These are phyloP conservation scores for Hyaloperonospora brassicae DNA, from an alignment of 352 stramenopile species.

Conservation along the genomic window DNA sequence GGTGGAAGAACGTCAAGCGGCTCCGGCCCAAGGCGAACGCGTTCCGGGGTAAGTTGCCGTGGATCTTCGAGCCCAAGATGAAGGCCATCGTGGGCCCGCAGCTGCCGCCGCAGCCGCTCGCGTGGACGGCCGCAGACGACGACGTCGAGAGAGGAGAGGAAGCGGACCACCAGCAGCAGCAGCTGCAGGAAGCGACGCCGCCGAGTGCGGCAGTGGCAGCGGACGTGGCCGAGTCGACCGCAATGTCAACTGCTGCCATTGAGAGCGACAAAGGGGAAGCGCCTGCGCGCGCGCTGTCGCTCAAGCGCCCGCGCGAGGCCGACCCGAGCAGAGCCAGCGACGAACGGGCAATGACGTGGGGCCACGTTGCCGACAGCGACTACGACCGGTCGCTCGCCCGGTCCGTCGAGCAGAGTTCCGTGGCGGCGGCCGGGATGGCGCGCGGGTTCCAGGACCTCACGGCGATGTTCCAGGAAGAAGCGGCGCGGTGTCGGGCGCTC, in stretches of 20 bases:
- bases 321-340: background rate
- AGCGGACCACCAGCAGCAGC: background rate
- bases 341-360: background rate
- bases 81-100: slow-evolving; percentile 27
- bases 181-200: background rate
- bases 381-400: slow-evolving; percentile 25
- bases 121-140: background rate
- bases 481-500: slow-evolving; percentile 16
- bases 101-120: background rate
- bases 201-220: background rate
- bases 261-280: background rate
- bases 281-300: background rate
- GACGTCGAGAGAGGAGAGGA: background rate
- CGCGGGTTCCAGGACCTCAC: slow-evolving; percentile 39
- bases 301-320: slow-evolving; percentile 15
- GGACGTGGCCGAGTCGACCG: background rate
- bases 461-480: slow-evolving; percentile 28
- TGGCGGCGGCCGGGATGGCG: slow-evolving; percentile 36
- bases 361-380: slow-evolving; percentile 1
- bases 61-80: slow-evolving; percentile 42
- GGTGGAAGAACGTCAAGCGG: slow-evolving; percentile 40
- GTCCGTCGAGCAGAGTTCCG: slow-evolving; percentile 46
- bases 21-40: slow-evolving; percentile 39
- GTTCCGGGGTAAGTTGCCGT: slow-evolving; percentile 53
- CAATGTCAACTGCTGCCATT: background rate